phyloP scores from a whole-genome alignment of 345 rosid species.

The Eucalyptus shirleyi region DNA sequence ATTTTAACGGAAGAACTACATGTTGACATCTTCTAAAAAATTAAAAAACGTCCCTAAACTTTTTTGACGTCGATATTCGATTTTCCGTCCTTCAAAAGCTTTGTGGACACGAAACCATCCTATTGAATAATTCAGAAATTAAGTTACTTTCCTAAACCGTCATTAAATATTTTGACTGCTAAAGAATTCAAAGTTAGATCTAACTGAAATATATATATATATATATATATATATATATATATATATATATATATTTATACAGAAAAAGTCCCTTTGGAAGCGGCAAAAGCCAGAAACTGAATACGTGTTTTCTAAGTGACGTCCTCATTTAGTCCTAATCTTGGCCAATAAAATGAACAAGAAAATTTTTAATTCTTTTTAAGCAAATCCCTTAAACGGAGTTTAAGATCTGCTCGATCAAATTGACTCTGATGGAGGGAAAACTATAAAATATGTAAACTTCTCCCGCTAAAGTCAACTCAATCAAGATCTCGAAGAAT shows the following conservation, averaged over 20 bases:
- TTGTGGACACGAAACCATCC: neutral
- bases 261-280: neutral
- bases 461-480: neutral
- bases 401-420: neutral
- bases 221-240: too few relatives aligned
- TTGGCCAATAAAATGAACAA: neutral
- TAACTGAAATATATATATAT: neutral
- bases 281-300: neutral
- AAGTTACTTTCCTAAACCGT: neutral
- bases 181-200: neutral
- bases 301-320: neutral
- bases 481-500: neutral
- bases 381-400: neutral
- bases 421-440: neutral
- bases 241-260: too few relatives aligned
- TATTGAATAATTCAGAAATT: neutral
- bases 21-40: too few relatives aligned
- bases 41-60: too few relatives aligned
- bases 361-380: too few relatives aligned
- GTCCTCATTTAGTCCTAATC: neutral
- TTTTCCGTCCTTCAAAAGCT: neutral
- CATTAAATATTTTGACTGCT: neutral
- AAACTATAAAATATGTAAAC: neutral
- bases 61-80: neutral
- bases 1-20: too few relatives aligned